Conservation (phyloP, 1,284 basidiomycete genomes). For the Microstroma glucosiphilum region DNA sequence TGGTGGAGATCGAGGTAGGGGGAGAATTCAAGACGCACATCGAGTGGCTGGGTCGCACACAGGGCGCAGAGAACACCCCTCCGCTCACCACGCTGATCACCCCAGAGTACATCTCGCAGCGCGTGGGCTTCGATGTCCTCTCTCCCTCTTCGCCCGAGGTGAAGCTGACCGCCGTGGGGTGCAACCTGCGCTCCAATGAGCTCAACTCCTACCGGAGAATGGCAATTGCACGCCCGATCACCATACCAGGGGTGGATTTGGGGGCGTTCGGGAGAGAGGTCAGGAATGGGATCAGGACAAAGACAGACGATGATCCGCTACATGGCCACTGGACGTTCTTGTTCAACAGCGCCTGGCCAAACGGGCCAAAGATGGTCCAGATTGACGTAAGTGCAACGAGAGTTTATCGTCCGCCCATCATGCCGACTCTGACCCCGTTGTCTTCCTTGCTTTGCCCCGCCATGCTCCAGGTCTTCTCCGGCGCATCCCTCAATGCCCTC, state of each 20-base stretch:
- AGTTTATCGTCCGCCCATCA: no score
- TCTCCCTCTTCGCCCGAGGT: slow-evolving; percentile 15
- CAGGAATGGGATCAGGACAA: not conserved
- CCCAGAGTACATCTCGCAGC: slow-evolving; percentile 16
- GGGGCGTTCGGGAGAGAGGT: not conserved
- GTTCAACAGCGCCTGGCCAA: not conserved
- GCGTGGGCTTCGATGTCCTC: slow-evolving; percentile 24
- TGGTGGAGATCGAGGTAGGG: slow-evolving; percentile 22
- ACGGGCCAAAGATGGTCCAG: not conserved
- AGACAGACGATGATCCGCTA: not conserved
- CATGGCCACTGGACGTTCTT: not conserved
- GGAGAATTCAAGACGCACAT: slow-evolving; percentile 22
- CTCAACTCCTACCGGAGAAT: slow-evolving; percentile 9
- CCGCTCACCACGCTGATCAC: slow-evolving; percentile 17
- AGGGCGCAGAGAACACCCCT: slow-evolving; percentile 2
- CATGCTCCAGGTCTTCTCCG: not conserved
- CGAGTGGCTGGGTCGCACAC: slow-evolving; percentile 21
- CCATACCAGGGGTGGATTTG: not conserved
- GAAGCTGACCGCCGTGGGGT: slow-evolving; percentile 22
- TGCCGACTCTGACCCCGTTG: not conserved
- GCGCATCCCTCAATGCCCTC: not conserved
- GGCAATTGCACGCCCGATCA: not conserved
- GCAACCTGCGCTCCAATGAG: slow-evolving; percentile 28
- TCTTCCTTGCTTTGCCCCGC: not conserved
- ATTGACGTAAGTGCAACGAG: not conserved